phyloP scores from a whole-genome alignment of 1,284 basidiomycete genomes.

The Fistulina hepatica region DNA sequence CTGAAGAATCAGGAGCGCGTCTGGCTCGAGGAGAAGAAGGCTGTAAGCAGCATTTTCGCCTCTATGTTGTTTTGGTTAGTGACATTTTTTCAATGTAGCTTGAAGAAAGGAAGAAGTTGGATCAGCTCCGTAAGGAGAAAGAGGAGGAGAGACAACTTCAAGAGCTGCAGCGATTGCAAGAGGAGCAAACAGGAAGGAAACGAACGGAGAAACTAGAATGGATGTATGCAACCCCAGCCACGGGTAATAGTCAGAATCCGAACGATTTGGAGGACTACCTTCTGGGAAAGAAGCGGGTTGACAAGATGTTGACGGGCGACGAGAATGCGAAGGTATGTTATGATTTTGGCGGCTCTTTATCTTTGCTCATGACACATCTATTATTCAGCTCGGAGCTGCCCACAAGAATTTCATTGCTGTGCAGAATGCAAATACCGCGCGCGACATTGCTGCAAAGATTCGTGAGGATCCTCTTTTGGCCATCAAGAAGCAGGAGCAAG shows the following conservation, averaged over 20 bases:
- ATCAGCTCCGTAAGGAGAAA: constrained; percentile 92
- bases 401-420: constrained; percentile 88
- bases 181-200: constrained; percentile 91
- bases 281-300: constrained; percentile 96
- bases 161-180: constrained; percentile 89
- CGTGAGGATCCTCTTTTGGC: constrained; percentile 92
- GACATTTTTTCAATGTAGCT: constrained; percentile 38
- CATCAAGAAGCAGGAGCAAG: constrained; percentile 97
- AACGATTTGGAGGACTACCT: constrained; percentile 95
- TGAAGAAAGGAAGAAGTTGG: constrained; percentile 96
- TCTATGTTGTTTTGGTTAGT: constrained; percentile 8
- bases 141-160: constrained; percentile 96
- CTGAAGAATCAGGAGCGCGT: constrained; percentile 98
- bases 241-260: constrained; percentile 70
- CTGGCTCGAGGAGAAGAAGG: constrained; percentile 97
- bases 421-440: constrained; percentile 84
- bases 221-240: constrained; percentile 97
- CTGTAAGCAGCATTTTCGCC: constrained; percentile 39
- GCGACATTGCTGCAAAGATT: constrained; percentile 88
- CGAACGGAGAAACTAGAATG: constrained; percentile 91
- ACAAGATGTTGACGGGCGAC: constrained; percentile 86
- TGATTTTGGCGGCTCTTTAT: neutral
- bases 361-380: constrained; percentile 1
- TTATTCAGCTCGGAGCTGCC: constrained; percentile 59
- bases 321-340: constrained; percentile 73